Conservation (phyloP, 2,329 filamentous ascomycete genomes). For the Aureobasidium sp. region DNA sequence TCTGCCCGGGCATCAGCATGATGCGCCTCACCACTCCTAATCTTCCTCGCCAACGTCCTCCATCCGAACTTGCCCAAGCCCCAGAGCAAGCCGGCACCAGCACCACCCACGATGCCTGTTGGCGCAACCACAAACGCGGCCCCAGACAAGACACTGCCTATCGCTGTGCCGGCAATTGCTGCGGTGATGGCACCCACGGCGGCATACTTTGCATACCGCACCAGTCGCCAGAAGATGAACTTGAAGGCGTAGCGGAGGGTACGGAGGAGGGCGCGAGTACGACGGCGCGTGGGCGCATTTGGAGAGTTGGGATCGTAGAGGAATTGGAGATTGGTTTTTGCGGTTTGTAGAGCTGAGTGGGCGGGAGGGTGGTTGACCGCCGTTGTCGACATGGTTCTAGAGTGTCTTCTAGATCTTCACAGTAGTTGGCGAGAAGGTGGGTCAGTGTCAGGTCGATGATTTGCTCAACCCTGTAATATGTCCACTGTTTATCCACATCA, state of each 20-base stretch:
- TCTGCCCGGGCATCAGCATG: slow-evolving; percentile 27
- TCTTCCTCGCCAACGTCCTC: slow-evolving; percentile 28
- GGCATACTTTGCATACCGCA: slow-evolving; percentile 36
- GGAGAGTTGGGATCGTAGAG: slow-evolving; percentile 27
- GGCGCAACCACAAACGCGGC: slow-evolving; percentile 34
- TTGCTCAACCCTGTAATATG: no score
- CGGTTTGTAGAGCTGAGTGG: slow-evolving; percentile 1
- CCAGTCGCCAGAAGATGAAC: slow-evolving; percentile 34
- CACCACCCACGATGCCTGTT: slow-evolving; percentile 31
- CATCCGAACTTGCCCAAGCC: slow-evolving; percentile 23
- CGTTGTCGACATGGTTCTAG: neutral
- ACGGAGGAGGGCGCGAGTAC: slow-evolving; percentile 31
- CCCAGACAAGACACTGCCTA: slow-evolving; percentile 29
- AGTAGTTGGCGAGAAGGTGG: no score
- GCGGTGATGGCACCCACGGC: slow-evolving; percentile 32
- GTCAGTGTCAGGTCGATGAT: no score
- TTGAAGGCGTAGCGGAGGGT: slow-evolving; percentile 29
- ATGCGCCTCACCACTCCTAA: slow-evolving; percentile 29
- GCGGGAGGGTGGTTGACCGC: neutral
- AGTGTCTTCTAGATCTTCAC: no score
- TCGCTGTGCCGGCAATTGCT: slow-evolving; percentile 29
- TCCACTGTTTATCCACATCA: no score
- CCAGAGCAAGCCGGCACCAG: slow-evolving; percentile 30
- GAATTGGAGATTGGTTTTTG: slow-evolving; percentile 27
- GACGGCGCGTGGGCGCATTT: slow-evolving; percentile 25